Conservation (phyloP, 1,284 basidiomycete species). For the Heliocybe sulcata region DNA sequence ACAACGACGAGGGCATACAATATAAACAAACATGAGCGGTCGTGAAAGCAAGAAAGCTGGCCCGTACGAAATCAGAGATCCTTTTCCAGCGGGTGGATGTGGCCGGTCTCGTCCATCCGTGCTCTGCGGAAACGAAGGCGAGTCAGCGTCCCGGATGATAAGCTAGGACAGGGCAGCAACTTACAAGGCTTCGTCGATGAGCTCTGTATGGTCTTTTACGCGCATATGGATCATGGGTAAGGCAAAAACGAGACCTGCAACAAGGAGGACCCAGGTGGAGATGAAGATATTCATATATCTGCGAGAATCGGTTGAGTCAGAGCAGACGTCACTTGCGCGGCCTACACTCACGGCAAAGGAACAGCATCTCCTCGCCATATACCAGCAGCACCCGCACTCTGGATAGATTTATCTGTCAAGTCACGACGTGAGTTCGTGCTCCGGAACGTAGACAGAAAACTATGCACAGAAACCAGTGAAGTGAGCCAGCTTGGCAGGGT, state of each 20-base stretch:
- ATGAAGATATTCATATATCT: slow-evolving; percentile 37
- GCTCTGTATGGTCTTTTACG: slow-evolving; percentile 23
- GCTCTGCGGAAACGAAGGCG: background rate
- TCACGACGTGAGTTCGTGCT: background rate
- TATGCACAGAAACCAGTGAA: slow-evolving; percentile 40
- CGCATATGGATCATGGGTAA: slow-evolving; percentile 40
- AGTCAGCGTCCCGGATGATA: background rate
- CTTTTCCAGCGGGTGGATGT: background rate
- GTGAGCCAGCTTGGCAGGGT: slow-evolving; percentile 37
- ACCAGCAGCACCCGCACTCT: slow-evolving; percentile 36
- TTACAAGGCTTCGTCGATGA: background rate
- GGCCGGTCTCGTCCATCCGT: slow-evolving; percentile 1
- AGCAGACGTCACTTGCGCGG: background rate
- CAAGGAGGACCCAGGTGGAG: slow-evolving; percentile 35
- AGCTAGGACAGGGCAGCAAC: background rate
- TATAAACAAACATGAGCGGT: background rate
- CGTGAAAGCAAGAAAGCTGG: background rate
- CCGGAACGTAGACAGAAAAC: background rate
- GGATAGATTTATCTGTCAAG: slow-evolving; percentile 32
- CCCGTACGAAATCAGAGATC: background rate
- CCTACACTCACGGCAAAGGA: slow-evolving; percentile 23
- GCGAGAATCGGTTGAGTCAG: background rate
- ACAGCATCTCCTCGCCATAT: slow-evolving; percentile 36
- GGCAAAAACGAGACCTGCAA: slow-evolving; percentile 31
- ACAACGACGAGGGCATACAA: background rate